Conservation (phyloP, 148 eudicot species). For the Spergularia bocconei region DNA sequence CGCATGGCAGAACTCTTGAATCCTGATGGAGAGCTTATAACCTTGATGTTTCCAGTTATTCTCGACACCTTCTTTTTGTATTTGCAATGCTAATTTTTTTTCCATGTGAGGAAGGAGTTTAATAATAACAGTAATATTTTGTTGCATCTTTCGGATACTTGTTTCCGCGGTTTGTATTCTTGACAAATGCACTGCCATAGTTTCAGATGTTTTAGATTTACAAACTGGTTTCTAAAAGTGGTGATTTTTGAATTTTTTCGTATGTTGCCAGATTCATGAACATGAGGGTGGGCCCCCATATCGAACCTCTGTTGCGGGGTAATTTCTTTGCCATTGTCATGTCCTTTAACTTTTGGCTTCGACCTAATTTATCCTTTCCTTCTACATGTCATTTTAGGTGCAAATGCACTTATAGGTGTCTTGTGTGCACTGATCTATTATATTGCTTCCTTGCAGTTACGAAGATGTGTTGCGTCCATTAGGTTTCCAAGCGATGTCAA, state of each 20-base stretch:
- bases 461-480: constrained; percentile 60
- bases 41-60: constrained; percentile 75
- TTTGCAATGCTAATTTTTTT: not conserved
- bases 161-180: not conserved
- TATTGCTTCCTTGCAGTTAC: constrained; percentile 42
- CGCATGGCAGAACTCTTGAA: constrained; percentile 55
- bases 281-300: constrained; percentile 85
- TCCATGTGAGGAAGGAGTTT: not conserved
- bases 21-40: constrained; percentile 86
- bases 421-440: not conserved
- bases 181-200: not conserved
- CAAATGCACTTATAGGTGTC: too few species aligned
- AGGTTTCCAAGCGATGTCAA: constrained; percentile 52
- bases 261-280: constrained; percentile 55
- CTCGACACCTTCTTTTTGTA: constrained; percentile 2
- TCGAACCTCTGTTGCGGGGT: constrained; percentile 55
- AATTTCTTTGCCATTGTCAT: constrained; percentile 24
- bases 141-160: too few species aligned
- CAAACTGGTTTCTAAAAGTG: not conserved
- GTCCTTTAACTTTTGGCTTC: constrained; percentile 2
- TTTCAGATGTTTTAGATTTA: not conserved
- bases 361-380: not conserved
- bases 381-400: not conserved
- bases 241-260: not conserved
- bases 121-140: too few species aligned